These are phyloP conservation scores for Fusarium duplospermum DNA, from an alignment of 2,329 filamentous ascomycete species.

Conservation along the genomic window DNA sequence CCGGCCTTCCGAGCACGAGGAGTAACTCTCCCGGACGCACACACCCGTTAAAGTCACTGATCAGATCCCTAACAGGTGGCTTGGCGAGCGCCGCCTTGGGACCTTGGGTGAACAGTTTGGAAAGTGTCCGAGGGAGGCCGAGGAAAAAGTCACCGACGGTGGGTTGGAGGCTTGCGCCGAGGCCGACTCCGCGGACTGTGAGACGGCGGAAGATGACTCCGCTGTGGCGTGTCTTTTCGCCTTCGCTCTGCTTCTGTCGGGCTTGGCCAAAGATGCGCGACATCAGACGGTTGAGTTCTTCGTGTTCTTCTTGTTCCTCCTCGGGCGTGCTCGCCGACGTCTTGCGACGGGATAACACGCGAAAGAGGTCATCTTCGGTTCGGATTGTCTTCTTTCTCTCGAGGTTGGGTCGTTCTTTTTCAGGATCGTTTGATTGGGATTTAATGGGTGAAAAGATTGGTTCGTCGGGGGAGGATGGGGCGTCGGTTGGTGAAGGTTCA, in stretches of 20 bases:
- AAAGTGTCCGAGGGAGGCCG: slow-evolving; percentile 60
- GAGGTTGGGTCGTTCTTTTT: slow-evolving; percentile 29
- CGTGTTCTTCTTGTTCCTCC: slow-evolving; percentile 53
- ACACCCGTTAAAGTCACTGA: slow-evolving; percentile 74
- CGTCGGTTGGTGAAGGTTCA: slow-evolving; percentile 5
- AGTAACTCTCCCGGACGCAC: slow-evolving; percentile 78
- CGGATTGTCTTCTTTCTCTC: slow-evolving; percentile 42
- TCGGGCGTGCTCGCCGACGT: slow-evolving; percentile 50
- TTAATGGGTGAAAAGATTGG: slow-evolving; percentile 46
- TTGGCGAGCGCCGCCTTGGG: slow-evolving; percentile 64
- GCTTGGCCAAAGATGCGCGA: slow-evolving; percentile 77
- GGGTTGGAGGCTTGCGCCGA: slow-evolving; percentile 68
- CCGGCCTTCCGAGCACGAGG: slow-evolving; percentile 74
- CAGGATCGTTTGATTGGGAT: slow-evolving; percentile 24
- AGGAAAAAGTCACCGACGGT: slow-evolving; percentile 74
- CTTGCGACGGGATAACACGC: slow-evolving; percentile 60
- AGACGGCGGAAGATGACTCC: slow-evolving; percentile 78
- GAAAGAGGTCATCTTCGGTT: slow-evolving; percentile 65
- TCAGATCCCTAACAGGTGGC: slow-evolving; percentile 71
- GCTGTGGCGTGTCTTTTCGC: slow-evolving; percentile 75
- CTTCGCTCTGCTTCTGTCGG: slow-evolving; percentile 73
- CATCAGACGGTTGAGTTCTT: slow-evolving; percentile 71
- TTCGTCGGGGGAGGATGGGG: slow-evolving; percentile 10
- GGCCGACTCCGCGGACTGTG: slow-evolving; percentile 76
- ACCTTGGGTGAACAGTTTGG: slow-evolving; percentile 60